Evolutionary conservation across 129 eudicot species (phyloP), one percentile per base, ranked within the genome.

Genomic region (Flaveria sonorensis): DNA sequence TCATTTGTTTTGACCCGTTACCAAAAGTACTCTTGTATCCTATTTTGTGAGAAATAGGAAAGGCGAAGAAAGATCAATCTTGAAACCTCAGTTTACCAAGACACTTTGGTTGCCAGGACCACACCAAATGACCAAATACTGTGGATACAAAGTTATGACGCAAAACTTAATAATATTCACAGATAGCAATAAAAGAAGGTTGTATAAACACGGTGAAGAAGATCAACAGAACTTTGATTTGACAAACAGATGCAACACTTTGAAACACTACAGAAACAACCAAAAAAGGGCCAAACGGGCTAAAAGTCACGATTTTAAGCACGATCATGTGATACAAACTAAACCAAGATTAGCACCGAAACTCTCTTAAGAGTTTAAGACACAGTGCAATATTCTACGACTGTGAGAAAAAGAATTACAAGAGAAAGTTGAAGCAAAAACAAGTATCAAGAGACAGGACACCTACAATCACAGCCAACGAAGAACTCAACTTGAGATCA

Each of bases 381-480:
- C 77, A n/a, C 55, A 19, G 28, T 53, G 20, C 23, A 68, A 57
- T 21, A 73, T 60, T 68, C 70, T 60, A 40, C 43, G 62, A 45
- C 46, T 45, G 71, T 74, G 24, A 59, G n/a, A 73, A 28, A 72
- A 61, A 74, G 24, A 45, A 43, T 23, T 40, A 59, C 59, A 73
- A 60, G 45, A 73, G 14, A 73, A 39, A 18, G 21, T 20, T 39
- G 11, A 56, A 23, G 7, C 30, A 60, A 59, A 59, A 70, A 23
- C 12, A 53, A 36, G 51, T 72, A 72, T 72, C 42, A 55, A 72
- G 26, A 70, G 30, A 18, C 76, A 72, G n/a, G 36, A 72, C 70
- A 74, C 24, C 78, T 60, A 74, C 78, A 74, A 74, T 74, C 71
- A 74, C 62, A 74, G 71, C 61, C 75, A 74, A 73, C 21, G 6